These are phyloP conservation scores for Oxytropis ochrocephala DNA, from an alignment of 306 rosid species.

Conservation along the genomic window DNA sequence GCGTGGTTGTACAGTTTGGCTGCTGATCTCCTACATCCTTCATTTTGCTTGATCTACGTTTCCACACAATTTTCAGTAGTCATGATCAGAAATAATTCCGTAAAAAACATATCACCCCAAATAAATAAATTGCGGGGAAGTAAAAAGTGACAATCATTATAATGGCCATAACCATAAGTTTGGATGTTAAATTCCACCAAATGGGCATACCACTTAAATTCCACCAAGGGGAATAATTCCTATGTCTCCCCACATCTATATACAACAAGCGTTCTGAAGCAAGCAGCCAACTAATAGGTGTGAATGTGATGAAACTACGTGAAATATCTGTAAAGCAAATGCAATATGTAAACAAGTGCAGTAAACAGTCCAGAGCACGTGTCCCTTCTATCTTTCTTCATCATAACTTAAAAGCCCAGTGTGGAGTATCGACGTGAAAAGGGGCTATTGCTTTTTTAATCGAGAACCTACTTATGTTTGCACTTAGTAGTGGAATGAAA, in stretches of 20 bases:
- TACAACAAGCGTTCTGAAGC: constrained; percentile 23
- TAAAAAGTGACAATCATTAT: constrained; percentile 10
- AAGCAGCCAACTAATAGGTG: not conserved
- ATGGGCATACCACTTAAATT: constrained; percentile 24
- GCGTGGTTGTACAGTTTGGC: not conserved
- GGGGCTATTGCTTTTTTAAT: constrained; percentile 19
- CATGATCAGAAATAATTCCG: not conserved
- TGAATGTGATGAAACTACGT: constrained; percentile 8
- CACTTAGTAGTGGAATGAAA: constrained; percentile 12
- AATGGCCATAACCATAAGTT: constrained; percentile 12
- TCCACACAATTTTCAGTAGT: not conserved
- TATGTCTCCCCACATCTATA: constrained; percentile 16
- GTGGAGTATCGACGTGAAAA: constrained; percentile 19
- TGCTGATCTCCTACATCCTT: constrained; percentile 10
- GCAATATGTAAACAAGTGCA: constrained; percentile 25
- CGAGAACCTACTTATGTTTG: constrained; percentile 11
- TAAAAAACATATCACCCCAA: not conserved
- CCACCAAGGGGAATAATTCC: constrained; percentile 16
- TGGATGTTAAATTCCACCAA: constrained; percentile 26
- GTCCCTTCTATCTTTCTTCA: constrained; percentile 15
- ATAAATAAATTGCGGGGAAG: not conserved
- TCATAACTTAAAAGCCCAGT: not conserved
- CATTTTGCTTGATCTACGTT: constrained; percentile 1
- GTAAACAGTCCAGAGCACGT: constrained; percentile 17
- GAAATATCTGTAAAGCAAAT: constrained; percentile 21